Evolutionary conservation across 1,139 yeast genomes (phyloP), one percentile per base, ranked within the genome.

Genomic region (Lodderomyces theae): DNA sequence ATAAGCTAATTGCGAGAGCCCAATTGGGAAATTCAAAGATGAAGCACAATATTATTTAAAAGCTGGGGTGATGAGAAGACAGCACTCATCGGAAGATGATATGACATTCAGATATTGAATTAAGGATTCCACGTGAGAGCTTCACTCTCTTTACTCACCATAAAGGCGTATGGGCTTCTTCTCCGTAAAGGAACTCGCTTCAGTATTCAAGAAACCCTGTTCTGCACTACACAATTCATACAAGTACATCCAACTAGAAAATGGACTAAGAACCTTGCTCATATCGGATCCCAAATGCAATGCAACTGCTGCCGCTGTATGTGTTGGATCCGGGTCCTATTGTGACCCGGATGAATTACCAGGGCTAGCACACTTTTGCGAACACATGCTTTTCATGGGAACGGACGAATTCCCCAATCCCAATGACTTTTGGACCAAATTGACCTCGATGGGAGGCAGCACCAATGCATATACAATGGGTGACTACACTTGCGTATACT

Each of bases 361-460:
- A 0, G 92, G 92, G 0, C 50, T 84, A 29, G 90, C 92, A 0
- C 94, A 85, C 60, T 65, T 84, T 34, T 82, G 88, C 54, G 92
- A 85, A 47, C 92, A 85, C 56, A 69, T 79, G 73, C 49, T 84
- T 1, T 71, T 80, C 39, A 66, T 75, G 37, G 86, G 86, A 1
- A 75, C 86, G 0, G 74, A 74, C 43, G 61, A 69, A 32, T 77
- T 60, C 46, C 82, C 86, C 0, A 57, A 64, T 16, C 69, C 77
- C 0, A 70, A 67, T 35, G 54, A 57, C 17, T 77, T 78, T 44
- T 71, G 73, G 38, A 71, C 71, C 13, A 47, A 60, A 5, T 51
- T 82, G 1, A 53, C 69, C 2, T 54, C 64, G 16, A 58, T 69
- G 35, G 82, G 83, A 12, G 92, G 92, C 1, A 50, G 60, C 1